Evolutionary conservation across 2,329 filamentous ascomycete species (phyloP).

Genomic region (Talaromyces islandicus): DNA sequence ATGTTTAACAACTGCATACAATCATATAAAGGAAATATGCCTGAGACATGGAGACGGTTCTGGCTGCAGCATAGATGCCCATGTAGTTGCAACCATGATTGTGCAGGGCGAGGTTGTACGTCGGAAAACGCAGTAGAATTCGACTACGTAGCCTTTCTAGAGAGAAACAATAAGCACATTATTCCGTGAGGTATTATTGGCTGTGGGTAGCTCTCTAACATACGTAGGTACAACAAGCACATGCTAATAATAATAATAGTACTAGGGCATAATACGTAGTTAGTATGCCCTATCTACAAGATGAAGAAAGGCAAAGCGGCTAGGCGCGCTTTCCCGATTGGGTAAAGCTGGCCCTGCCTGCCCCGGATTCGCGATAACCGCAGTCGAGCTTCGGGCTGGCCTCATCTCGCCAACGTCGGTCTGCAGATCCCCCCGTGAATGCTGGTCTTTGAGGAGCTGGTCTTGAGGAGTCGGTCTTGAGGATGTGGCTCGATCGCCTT

Average conservation of each 20-base stretch:
- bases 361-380: background rate
- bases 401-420: background rate
- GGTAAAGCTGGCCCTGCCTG: background rate
- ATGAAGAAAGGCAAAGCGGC: background rate
- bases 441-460: background rate
- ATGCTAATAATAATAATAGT: background rate
- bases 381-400: background rate
- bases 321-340: background rate
- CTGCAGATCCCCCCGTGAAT: background rate
- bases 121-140: background rate
- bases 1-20: background rate
- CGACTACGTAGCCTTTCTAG: background rate
- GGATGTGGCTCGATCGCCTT: slow-evolving; percentile 88
- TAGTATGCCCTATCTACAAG: background rate
- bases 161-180: background rate
- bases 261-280: background rate
- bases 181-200: background rate
- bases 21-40: no score
- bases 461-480: background rate
- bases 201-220: background rate
- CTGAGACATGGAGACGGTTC: background rate
- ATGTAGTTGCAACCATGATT: background rate
- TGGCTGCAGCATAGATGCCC: background rate
- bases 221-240: no score
- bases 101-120: background rate